phyloP scores from a whole-genome alignment of 1,284 basidiomycete species.

The Dichomitus squalens region DNA sequence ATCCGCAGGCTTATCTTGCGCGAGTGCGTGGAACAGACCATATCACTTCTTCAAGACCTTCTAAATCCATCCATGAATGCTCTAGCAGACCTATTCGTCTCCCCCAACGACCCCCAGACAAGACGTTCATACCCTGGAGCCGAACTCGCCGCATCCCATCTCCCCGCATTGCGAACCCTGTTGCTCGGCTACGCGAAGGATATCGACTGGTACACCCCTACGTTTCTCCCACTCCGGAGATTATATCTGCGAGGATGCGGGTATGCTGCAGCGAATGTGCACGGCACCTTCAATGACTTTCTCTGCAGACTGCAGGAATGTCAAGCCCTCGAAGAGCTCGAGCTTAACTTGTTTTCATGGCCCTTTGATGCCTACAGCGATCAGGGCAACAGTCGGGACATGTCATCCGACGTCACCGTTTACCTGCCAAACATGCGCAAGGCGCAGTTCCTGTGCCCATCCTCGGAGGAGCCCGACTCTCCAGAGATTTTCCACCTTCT shows the following conservation, averaged over 20 bases:
- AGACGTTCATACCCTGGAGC: no score
- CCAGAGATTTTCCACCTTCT: conserved; percentile 4
- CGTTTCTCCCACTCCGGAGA: background rate
- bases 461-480: background rate
- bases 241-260: background rate
- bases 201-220: background rate
- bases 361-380: background rate
- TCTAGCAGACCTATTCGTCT: no score
- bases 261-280: no score
- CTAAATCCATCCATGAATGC: no score
- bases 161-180: background rate
- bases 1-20: no score
- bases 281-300: background rate
- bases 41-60: no score
- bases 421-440: background rate
- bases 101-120: no score
- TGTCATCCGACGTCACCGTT: background rate
- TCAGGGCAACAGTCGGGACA: background rate
- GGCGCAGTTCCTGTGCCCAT: background rate
- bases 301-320: background rate
- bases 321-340: background rate
- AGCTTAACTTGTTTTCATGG: background rate
- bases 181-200: background rate
- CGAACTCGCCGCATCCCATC: no score
- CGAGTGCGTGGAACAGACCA: no score